phyloP scores from a whole-genome alignment of 2,329 filamentous ascomycete genomes.

The Xylaria sp. region DNA sequence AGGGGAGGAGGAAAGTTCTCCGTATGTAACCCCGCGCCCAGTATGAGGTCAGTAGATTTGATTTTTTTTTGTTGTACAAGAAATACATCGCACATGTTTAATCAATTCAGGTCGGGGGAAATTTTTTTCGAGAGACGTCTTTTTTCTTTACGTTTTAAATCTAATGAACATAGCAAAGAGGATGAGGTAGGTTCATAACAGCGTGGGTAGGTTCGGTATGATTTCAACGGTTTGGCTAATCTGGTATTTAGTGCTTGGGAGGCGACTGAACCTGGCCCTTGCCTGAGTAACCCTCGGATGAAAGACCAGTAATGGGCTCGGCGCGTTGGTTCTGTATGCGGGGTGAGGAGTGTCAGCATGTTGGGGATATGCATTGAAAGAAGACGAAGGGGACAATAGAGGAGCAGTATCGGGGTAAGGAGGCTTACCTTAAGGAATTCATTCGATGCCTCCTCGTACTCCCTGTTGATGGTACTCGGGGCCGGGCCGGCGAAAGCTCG shows the following conservation, averaged over 20 bases:
- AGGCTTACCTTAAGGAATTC: conserved; percentile 87
- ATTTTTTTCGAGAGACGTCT: conserved; percentile 24
- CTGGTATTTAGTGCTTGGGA: conserved; percentile 56
- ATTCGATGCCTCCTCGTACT: conserved; percentile 95
- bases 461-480: conserved; percentile 92
- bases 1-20: conserved; percentile 12
- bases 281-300: conserved; percentile 80
- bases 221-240: conserved; percentile 35
- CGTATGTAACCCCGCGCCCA: conserved; percentile 16
- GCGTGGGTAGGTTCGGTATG: conserved; percentile 34
- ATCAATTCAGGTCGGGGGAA: conserved; percentile 30
- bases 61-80: conserved; percentile 41
- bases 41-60: conserved; percentile 28
- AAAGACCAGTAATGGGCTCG: conserved; percentile 87
- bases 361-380: conserved; percentile 26
- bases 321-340: conserved; percentile 76
- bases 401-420: not conserved
- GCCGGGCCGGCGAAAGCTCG: conserved; percentile 76
- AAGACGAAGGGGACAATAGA: not conserved
- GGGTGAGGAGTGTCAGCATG: conserved; percentile 23
- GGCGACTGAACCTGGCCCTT: conserved; percentile 80
- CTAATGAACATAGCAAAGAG: conserved; percentile 52
- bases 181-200: conserved; percentile 37
- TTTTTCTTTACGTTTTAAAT: conserved; percentile 41
- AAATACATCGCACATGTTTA: conserved; percentile 25